Conservation (phyloP, 352 stramenopile genomes). For the Hyaloperonospora arabidopsidis region DNA sequence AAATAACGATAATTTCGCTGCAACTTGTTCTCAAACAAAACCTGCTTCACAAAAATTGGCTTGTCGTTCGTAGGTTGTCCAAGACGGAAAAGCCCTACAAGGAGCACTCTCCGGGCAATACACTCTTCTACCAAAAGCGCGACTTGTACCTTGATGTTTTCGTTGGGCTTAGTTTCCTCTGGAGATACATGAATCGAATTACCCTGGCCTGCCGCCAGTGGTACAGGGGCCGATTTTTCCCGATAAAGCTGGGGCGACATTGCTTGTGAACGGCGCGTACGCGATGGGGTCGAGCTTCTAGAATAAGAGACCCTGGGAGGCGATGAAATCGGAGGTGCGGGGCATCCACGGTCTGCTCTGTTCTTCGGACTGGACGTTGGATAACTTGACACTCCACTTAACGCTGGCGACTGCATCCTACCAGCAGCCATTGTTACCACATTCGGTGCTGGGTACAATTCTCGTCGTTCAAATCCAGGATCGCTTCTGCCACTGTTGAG, state of each 20-base stretch:
- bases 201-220: constrained; percentile 16
- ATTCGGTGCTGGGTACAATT: constrained; percentile 12
- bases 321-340: constrained; percentile 19
- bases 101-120: constrained; percentile 43
- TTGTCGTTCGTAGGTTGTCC: constrained; percentile 72
- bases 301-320: constrained; percentile 12
- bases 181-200: constrained; percentile 42
- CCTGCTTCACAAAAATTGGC: constrained; percentile 79
- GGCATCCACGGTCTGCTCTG: constrained; percentile 5
- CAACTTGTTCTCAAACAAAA: constrained; percentile 74
- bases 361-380: constrained; percentile 13
- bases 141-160: constrained; percentile 74
- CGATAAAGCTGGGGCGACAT: constrained; percentile 35
- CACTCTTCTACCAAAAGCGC: constrained; percentile 55
- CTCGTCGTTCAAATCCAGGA: constrained; percentile 8
- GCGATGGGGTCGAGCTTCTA: constrained; percentile 26
- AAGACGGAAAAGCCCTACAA: constrained; percentile 71
- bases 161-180: constrained; percentile 61
- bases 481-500: constrained; percentile 24
- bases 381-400: constrained; percentile 13
- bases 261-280: constrained; percentile 31
- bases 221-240: constrained; percentile 22
- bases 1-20: constrained; percentile 52
- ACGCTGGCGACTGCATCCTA: constrained; percentile 13
- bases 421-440: constrained; percentile 9